These are phyloP conservation scores for Mariannaea elegans DNA, from an alignment of 2,329 filamentous ascomycete genomes.

Conservation along the genomic window DNA sequence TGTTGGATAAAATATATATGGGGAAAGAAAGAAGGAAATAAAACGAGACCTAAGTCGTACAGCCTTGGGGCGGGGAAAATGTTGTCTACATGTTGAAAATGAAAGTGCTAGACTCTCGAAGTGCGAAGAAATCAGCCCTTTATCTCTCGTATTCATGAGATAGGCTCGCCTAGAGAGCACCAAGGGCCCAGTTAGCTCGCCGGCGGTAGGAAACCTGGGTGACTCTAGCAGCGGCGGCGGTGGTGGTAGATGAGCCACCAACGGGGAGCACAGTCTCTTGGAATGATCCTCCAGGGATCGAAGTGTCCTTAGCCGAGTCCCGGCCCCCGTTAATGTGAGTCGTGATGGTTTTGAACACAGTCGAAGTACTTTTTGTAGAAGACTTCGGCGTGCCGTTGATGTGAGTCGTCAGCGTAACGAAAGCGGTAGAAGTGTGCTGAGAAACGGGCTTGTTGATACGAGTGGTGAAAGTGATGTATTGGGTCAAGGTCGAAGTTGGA, in stretches of 20 bases:
- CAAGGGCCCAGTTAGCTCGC: constrained; percentile 38
- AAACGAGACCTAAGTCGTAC: constrained; percentile 4
- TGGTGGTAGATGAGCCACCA: neutral
- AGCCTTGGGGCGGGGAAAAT: constrained; percentile 6
- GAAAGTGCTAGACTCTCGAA: neutral
- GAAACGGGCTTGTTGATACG: constrained; percentile 8
- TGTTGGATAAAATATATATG: constrained; percentile 26
- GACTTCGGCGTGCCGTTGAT: constrained; percentile 1
- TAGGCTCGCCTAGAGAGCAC: constrained; percentile 26
- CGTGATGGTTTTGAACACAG: constrained; percentile 31
- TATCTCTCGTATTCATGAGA: neutral
- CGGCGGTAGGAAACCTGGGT: constrained; percentile 32
- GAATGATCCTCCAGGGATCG: constrained; percentile 32
- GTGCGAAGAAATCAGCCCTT: neutral
- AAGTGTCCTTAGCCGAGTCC: constrained; percentile 2
- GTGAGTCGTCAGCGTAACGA: constrained; percentile 7
- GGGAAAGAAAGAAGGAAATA: constrained; percentile 22
- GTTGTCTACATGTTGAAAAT: neutral
- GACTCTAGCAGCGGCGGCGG: constrained; percentile 20
- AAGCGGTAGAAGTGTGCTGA: constrained; percentile 5
- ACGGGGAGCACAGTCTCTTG: constrained; percentile 20
- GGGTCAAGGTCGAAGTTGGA: neutral
- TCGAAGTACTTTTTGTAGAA: constrained; percentile 27
- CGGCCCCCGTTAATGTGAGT: constrained; percentile 16
- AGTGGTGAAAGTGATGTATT: neutral